Conservation (phyloP, 805 yeast species). For the Torulaspora franciscae region DNA sequence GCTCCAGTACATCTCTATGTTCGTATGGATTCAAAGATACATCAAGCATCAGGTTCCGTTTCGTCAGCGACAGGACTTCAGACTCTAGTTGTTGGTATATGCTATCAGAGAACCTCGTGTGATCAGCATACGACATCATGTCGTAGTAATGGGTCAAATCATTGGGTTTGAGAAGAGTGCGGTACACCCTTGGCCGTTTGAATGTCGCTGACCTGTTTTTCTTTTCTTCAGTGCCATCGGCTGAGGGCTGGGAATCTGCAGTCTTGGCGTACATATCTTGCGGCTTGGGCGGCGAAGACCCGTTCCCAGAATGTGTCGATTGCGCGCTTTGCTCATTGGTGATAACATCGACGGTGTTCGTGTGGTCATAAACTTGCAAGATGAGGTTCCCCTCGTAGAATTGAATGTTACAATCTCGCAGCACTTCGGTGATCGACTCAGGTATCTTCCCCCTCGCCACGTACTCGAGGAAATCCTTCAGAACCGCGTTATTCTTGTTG, state of each 20-base stretch:
- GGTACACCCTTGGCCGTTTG: slow-evolving; percentile 63
- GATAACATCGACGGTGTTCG: slow-evolving; percentile 42
- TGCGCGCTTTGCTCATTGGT: slow-evolving; percentile 15
- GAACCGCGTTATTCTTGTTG: slow-evolving; percentile 61
- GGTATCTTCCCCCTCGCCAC: slow-evolving; percentile 82
- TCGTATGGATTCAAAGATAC: slow-evolving; percentile 68
- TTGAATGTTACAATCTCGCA: slow-evolving; percentile 78
- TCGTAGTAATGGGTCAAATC: slow-evolving; percentile 80
- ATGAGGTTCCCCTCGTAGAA: slow-evolving; percentile 89
- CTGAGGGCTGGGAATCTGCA: slow-evolving; percentile 2
- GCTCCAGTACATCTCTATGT: slow-evolving; percentile 37
- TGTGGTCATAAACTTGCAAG: slow-evolving; percentile 80
- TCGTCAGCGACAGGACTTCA: slow-evolving; percentile 74
- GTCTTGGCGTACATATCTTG: slow-evolving; percentile 3
- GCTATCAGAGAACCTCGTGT: slow-evolving; percentile 71
- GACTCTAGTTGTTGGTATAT: slow-evolving; percentile 79
- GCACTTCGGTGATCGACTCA: slow-evolving; percentile 80
- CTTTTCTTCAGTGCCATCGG: slow-evolving; percentile 5
- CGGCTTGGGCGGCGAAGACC: neutral
- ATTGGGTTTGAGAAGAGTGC: slow-evolving; percentile 76
- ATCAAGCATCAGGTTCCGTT: slow-evolving; percentile 68
- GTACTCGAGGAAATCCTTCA: slow-evolving; percentile 73
- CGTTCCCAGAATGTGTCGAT: slow-evolving; percentile 2
- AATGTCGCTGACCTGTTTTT: slow-evolving; percentile 18
- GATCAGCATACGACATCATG: slow-evolving; percentile 76